Evolutionary conservation across 441 rosid species (phyloP).

Genomic region (Gossypium laxum): DNA sequence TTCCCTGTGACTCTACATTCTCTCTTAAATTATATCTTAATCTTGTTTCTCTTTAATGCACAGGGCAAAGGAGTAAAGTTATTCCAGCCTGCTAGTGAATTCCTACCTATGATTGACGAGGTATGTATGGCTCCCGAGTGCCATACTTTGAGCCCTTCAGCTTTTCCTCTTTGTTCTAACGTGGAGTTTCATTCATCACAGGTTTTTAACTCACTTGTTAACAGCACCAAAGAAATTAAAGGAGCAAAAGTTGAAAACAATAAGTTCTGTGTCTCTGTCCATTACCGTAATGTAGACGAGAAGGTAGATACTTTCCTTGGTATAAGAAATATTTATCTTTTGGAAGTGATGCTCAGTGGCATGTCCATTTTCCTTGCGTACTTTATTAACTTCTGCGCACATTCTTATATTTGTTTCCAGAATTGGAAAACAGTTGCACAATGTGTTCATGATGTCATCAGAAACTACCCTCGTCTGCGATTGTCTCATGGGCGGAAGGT

Average conservation of each 20-base stretch:
- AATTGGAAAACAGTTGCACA: slow-evolving; percentile 56
- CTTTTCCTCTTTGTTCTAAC: slow-evolving; percentile 7
- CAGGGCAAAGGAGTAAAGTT: slow-evolving; percentile 69
- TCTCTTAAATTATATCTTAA: slow-evolving; percentile 10
- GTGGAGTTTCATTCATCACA: slow-evolving; percentile 21
- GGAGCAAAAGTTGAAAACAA: slow-evolving; percentile 81
- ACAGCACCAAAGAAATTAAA: slow-evolving; percentile 49
- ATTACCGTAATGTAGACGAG: slow-evolving; percentile 81
- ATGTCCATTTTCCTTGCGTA: background rate
- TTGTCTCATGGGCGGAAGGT: slow-evolving; percentile 94
- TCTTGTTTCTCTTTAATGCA: slow-evolving; percentile 11
- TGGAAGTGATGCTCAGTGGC: background rate
- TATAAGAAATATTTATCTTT: background rate
- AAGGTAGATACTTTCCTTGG: slow-evolving; percentile 32
- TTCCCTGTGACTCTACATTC: background rate
- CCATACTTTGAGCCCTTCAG: background rate
- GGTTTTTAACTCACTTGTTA: slow-evolving; percentile 57
- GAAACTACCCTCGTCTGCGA: slow-evolving; percentile 53
- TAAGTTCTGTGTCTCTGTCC: slow-evolving; percentile 85
- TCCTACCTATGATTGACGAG: slow-evolving; percentile 70
- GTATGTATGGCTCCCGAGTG: slow-evolving; percentile 23
- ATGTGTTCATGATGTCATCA: slow-evolving; percentile 46
- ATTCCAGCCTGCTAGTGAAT: slow-evolving; percentile 91
- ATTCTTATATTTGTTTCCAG: slow-evolving; percentile 29
- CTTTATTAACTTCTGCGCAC: background rate